Conservation (phyloP, 2,329 filamentous ascomycete genomes). For the Penicillium capsulatum region DNA sequence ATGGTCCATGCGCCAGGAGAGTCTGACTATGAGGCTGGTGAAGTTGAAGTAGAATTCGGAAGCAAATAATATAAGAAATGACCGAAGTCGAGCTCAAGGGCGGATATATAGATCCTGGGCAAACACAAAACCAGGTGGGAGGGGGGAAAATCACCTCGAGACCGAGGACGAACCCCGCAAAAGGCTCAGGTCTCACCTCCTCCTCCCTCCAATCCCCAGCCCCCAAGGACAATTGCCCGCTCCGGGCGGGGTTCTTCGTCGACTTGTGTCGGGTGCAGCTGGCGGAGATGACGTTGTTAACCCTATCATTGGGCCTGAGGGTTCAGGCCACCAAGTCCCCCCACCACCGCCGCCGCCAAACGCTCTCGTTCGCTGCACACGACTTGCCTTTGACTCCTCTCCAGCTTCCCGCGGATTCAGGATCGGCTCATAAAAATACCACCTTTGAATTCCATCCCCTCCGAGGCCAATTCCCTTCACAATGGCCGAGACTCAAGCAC, state of each 20-base stretch:
- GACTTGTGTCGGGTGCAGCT: no score
- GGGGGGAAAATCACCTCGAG: no score
- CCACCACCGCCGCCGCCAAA: constrained; percentile 30
- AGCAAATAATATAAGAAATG: no score
- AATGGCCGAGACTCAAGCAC: constrained; percentile 38
- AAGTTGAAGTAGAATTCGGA: no score
- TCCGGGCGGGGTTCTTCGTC: not conserved
- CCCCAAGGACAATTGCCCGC: not conserved
- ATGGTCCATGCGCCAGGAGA: constrained; percentile 15
- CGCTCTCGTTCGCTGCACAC: constrained; percentile 28
- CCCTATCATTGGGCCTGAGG: constrained; percentile 20
- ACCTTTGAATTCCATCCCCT: constrained; percentile 14
- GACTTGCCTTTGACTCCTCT: constrained; percentile 26
- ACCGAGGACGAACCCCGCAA: not conserved
- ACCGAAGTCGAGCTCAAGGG: no score
- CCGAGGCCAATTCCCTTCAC: constrained; percentile 29
- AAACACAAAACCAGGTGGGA: no score
- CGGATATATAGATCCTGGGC: no score
- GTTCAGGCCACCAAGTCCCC: constrained; percentile 10
- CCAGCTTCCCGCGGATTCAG: constrained; percentile 20
- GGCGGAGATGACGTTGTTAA: constrained; percentile 25
- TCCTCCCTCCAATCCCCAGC: not conserved
- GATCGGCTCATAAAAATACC: constrained; percentile 17
- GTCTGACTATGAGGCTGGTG: no score
- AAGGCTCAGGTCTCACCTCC: not conserved